Percentiles rank a stretch among this genome's conserved stretches.
These are phyloP conservation scores for Protoeuglena noctilucae DNA, from an alignment of 139 green algal genomes.

Conservation along the genomic window DNA sequence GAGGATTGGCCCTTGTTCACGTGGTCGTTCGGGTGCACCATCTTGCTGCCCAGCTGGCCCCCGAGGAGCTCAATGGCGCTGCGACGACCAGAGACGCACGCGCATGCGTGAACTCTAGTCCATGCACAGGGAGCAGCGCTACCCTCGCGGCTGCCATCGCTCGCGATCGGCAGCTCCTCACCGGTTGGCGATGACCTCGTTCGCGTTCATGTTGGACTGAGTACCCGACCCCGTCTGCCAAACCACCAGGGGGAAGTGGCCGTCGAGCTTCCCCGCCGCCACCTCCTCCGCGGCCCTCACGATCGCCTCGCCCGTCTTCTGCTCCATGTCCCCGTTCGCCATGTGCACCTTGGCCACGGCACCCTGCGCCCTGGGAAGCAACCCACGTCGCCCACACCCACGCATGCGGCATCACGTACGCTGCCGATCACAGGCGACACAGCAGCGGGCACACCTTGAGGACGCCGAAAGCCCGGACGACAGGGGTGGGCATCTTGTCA, in stretches of 20 bases:
- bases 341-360: slow-evolving; percentile 47
- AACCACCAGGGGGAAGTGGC: slow-evolving; percentile 83
- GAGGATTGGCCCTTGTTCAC: slow-evolving; percentile 87
- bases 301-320: slow-evolving; percentile 42
- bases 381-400: too few species aligned
- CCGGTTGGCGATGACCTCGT: slow-evolving; percentile 67
- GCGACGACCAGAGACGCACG: too few species aligned
- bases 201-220: slow-evolving; percentile 96
- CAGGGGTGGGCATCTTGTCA: slow-evolving; percentile 80
- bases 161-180: background rate
- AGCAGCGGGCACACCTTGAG: slow-evolving; percentile 72
- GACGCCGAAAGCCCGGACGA: slow-evolving; percentile 78
- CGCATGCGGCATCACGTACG: too few species aligned
- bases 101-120: background rate
- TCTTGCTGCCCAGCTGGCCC: slow-evolving; percentile 59
- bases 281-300: slow-evolving; percentile 59
- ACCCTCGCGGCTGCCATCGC: background rate
- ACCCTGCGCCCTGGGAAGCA: too few species aligned
- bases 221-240: slow-evolving; percentile 90
- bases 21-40: slow-evolving; percentile 89
- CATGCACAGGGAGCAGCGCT: background rate
- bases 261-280: slow-evolving; percentile 56
- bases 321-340: slow-evolving; percentile 35
- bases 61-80: slow-evolving; percentile 75
- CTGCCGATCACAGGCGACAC: too few species aligned